A percentile compares a stretch with the other conserved stretches of the same genome.
Evolutionary conservation across 805 yeast species (phyloP).

Genomic region (Pichia nakasei): DNA sequence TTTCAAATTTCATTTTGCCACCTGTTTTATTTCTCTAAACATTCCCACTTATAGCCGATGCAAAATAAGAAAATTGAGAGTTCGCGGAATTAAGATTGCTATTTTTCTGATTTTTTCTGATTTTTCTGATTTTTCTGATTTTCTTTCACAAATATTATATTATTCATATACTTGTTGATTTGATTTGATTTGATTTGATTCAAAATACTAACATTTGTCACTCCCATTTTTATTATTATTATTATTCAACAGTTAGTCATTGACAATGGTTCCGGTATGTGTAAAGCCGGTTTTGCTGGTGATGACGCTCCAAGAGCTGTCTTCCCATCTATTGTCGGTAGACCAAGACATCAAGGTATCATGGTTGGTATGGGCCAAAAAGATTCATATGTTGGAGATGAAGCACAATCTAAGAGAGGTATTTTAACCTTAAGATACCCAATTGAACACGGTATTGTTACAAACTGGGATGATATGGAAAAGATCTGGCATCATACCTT

Average conservation of each 20-base stretch:
- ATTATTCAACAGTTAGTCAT: slow-evolving; percentile 55
- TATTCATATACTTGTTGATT: no score
- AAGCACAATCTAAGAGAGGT: slow-evolving; percentile 99
- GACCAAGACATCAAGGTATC: slow-evolving; percentile 99
- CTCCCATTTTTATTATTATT: slow-evolving; percentile 2
- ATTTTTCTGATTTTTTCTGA: no score
- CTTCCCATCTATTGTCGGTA: slow-evolving; percentile 99
- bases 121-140: no score
- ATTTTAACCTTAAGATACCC: slow-evolving; percentile 97
- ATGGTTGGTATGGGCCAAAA: slow-evolving; percentile 99
- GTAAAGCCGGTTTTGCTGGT: slow-evolving; percentile 99
- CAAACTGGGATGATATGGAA: slow-evolving; percentile 99
- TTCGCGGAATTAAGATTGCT: no score
- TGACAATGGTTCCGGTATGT: slow-evolving; percentile 99
- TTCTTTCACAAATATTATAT: no score
- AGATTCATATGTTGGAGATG: slow-evolving; percentile 99
- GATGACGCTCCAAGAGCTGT: slow-evolving; percentile 99
- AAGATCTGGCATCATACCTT: slow-evolving; percentile 99
- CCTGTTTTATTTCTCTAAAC: no score
- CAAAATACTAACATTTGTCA: neutral
- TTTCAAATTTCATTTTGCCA: no score
- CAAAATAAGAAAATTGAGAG: no score
- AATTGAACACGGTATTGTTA: slow-evolving; percentile 99
- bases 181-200: no score
- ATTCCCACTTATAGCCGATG: no score